Evolutionary conservation across 2,329 filamentous ascomycete species (phyloP).

Genomic region (Beauveria sp.): DNA sequence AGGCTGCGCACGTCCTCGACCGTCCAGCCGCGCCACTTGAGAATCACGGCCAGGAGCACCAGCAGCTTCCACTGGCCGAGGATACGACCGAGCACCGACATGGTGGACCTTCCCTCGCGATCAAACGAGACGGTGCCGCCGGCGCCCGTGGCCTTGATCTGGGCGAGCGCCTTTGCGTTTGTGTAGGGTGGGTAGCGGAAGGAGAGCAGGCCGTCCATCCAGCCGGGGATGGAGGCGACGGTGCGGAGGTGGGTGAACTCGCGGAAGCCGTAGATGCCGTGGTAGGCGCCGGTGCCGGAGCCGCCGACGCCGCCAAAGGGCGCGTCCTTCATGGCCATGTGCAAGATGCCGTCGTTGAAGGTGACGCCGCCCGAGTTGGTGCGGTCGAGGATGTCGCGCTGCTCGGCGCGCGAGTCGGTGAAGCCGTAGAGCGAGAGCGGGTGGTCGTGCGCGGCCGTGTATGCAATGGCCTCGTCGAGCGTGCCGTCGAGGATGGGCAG

Average conservation of each 20-base stretch:
- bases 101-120: background rate
- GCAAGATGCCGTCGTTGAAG: constrained; percentile 41
- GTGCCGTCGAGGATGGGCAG: constrained; percentile 31
- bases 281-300: constrained; percentile 41
- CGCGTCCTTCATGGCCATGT: constrained; percentile 31
- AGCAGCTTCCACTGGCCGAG: constrained; percentile 9
- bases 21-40: constrained; percentile 7
- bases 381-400: constrained; percentile 22
- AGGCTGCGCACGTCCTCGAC: background rate
- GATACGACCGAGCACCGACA: background rate
- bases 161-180: constrained; percentile 8
- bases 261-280: constrained; percentile 40
- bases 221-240: constrained; percentile 28
- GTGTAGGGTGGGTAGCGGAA: constrained; percentile 18
- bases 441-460: constrained; percentile 22
- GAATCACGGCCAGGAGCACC: background rate
- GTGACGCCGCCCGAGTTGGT: constrained; percentile 43
- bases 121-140: background rate
- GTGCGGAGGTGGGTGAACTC: constrained; percentile 33
- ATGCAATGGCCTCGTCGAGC: constrained; percentile 22
- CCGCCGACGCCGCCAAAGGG: constrained; percentile 44
- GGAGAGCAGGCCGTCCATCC: constrained; percentile 25
- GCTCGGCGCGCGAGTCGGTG: constrained; percentile 26
- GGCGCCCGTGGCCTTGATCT: constrained; percentile 5
- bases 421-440: constrained; percentile 36